Evolutionary conservation across 495 filamentous ascomycete genomes (phyloP).

Genomic region (Trichoderma parareesei): DNA sequence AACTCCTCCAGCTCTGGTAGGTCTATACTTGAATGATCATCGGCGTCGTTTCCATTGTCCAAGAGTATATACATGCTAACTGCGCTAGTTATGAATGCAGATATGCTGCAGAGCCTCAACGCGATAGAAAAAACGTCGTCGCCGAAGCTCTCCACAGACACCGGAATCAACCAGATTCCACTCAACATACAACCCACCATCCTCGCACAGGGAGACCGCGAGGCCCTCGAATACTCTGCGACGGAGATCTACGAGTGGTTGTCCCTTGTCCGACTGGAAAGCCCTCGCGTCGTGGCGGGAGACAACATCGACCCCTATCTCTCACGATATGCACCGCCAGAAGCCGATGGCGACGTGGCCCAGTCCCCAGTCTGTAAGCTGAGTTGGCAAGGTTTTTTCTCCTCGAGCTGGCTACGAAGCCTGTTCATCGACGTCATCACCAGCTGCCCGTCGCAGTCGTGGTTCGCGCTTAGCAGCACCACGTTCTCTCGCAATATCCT

Average conservation of each 20-base stretch:
- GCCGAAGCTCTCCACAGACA: conserved; percentile 33
- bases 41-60: background rate
- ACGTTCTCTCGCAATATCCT: conserved; percentile 37
- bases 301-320: conserved; percentile 76
- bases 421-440: conserved; percentile 32
- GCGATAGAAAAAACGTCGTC: conserved; percentile 40
- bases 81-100: conserved; percentile 30
- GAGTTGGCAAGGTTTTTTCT: conserved; percentile 46
- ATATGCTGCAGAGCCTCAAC: conserved; percentile 46
- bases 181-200: conserved; percentile 13
- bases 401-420: conserved; percentile 37
- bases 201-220: conserved; percentile 24
- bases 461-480: conserved; percentile 42
- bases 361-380: conserved; percentile 36
- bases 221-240: conserved; percentile 51
- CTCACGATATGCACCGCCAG: conserved; percentile 66
- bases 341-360: conserved; percentile 21
- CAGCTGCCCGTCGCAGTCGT: conserved; percentile 32
- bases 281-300: conserved; percentile 56
- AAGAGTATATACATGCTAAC: conserved; percentile 13
- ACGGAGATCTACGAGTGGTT: conserved; percentile 77
- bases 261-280: conserved; percentile 60
- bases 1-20: conserved; percentile 44
- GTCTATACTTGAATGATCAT: background rate
- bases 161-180: conserved; percentile 16